Evolutionary conservation across 176 grass and related monocot genomes (phyloP).

Genomic region (Triticum aestivum): IWGSC_CS_RefSeq_v2.1 NC_057798.1:173476539-173477038

Average conservation of each 20-base stretch:
- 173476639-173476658: background rate
- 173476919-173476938: background rate
- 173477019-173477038: background rate
- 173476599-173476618: conserved; percentile 18
- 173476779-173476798: background rate
- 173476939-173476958: background rate
- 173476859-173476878: background rate
- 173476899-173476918: background rate
- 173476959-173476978: background rate
- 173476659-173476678: background rate
- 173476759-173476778: background rate
- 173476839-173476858: background rate
- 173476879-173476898: conserved; percentile 3
- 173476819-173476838: background rate
- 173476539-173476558: conserved; percentile 18
- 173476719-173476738: background rate
- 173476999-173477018: background rate
- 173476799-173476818: background rate
- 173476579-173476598: background rate
- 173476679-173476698: background rate
- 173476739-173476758: background rate
- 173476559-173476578: conserved; percentile 4
- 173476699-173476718: background rate
- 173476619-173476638: background rate
- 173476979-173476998: background rate